Evolutionary conservation across 164 flowering plant genomes (phyloP).

Genomic region (Tetrastigma voinierianum): DNA sequence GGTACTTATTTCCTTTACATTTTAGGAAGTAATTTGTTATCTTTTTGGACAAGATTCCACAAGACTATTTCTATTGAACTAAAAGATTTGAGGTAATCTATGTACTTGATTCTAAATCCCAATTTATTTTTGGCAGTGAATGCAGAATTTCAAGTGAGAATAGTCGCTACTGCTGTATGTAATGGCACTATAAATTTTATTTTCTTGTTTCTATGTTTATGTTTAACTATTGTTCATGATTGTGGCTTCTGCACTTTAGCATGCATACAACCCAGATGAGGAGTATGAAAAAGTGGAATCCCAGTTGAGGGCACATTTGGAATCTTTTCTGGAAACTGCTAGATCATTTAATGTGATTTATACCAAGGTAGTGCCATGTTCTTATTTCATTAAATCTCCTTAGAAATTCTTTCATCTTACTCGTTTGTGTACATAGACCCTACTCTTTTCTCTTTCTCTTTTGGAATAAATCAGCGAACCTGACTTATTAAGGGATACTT

Average conservation of each 20-base stretch:
- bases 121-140: background rate
- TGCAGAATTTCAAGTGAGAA: background rate
- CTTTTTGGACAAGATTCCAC: no score
- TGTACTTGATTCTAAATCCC: background rate
- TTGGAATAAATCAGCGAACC: no score
- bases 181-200: background rate
- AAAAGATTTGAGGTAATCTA: no score
- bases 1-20: no score
- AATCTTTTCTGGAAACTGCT: constrained; percentile 93
- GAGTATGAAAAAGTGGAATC: constrained; percentile 73
- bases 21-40: no score
- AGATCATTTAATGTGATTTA: constrained; percentile 83
- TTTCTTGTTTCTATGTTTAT: background rate
- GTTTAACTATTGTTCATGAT: background rate
- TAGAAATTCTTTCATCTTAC: background rate
- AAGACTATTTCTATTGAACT: no score
- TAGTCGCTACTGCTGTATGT: no score
- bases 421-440: no score
- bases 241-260: constrained; percentile 32
- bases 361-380: constrained; percentile 63
- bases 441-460: no score
- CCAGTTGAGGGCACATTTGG: constrained; percentile 67
- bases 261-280: constrained; percentile 95
- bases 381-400: background rate
- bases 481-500: no score